phyloP scores from a whole-genome alignment of 371 early-diverging fungal genomes.

The Pancytospora epiphaga region DNA sequence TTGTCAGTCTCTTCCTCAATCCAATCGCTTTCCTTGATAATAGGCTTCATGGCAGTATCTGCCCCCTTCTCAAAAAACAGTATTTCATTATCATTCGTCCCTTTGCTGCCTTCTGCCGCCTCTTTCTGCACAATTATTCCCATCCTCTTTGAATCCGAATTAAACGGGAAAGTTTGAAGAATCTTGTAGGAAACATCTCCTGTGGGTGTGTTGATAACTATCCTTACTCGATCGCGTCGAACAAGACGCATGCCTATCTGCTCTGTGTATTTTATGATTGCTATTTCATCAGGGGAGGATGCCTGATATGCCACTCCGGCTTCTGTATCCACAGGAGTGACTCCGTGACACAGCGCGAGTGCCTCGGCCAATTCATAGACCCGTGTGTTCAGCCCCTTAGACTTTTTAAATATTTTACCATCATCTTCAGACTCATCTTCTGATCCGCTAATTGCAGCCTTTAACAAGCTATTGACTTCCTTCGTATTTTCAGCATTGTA shows the following conservation, averaged over 20 bases:
- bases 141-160: slow-evolving; percentile 93
- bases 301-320: slow-evolving; percentile 71
- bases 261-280: slow-evolving; percentile 88
- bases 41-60: slow-evolving; percentile 79
- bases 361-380: slow-evolving; percentile 72
- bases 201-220: slow-evolving; percentile 24
- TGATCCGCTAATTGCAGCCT: background rate
- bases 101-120: slow-evolving; percentile 1
- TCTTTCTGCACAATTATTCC: slow-evolving; percentile 76
- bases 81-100: slow-evolving; percentile 59
- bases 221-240: slow-evolving; percentile 61
- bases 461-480: slow-evolving; percentile 36
- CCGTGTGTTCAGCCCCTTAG: slow-evolving; percentile 58
- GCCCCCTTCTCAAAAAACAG: slow-evolving; percentile 89
- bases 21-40: slow-evolving; percentile 89
- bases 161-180: slow-evolving; percentile 85
- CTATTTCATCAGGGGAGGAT: slow-evolving; percentile 96
- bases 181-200: slow-evolving; percentile 64
- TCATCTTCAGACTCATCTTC: background rate
- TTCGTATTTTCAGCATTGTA: slow-evolving; percentile 69
- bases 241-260: slow-evolving; percentile 73
- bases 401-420: background rate
- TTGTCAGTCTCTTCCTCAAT: slow-evolving; percentile 92
- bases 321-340: slow-evolving; percentile 62
- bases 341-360: slow-evolving; percentile 80